These are phyloP conservation scores for Tolypocladium ovalisporum DNA, from an alignment of 2,329 filamentous ascomycete species.

Conservation along the genomic window DNA sequence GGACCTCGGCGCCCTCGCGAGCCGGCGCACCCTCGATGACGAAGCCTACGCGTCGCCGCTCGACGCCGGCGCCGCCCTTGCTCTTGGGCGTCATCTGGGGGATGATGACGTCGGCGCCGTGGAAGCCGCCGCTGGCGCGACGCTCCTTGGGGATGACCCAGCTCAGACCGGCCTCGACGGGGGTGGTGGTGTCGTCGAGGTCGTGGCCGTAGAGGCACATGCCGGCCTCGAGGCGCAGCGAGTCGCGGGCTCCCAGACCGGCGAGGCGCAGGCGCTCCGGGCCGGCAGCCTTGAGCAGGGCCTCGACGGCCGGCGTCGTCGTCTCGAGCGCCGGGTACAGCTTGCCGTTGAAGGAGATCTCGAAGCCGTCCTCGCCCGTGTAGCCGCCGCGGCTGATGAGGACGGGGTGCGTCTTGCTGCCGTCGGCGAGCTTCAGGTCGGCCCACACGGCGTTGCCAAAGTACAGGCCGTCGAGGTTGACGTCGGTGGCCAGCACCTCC, in stretches of 20 bases:
- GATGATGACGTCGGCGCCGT: slow-evolving; percentile 70
- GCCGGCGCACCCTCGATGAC: slow-evolving; percentile 79
- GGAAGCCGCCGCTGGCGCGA: slow-evolving; percentile 59
- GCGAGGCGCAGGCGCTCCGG: slow-evolving; percentile 60
- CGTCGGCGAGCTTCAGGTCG: slow-evolving; percentile 50
- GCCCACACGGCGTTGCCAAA: slow-evolving; percentile 69
- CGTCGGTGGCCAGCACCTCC: slow-evolving; percentile 43
- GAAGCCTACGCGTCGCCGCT: slow-evolving; percentile 68
- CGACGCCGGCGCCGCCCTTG: slow-evolving; percentile 61
- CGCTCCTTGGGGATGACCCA: slow-evolving; percentile 84
- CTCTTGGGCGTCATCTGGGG: slow-evolving; percentile 63
- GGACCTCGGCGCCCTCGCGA: slow-evolving; percentile 75
- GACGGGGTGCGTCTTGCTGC: slow-evolving; percentile 25
- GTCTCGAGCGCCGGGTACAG: slow-evolving; percentile 28
- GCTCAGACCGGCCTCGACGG: slow-evolving; percentile 43
- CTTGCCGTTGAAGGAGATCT: slow-evolving; percentile 63
- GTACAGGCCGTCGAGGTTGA: slow-evolving; percentile 57
- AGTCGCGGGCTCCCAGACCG: slow-evolving; percentile 84
- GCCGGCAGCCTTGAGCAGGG: slow-evolving; percentile 55
- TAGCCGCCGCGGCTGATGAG: slow-evolving; percentile 85
- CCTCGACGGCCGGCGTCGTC: slow-evolving; percentile 49
- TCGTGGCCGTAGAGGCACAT: slow-evolving; percentile 99
- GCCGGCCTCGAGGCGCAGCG: slow-evolving; percentile 84
- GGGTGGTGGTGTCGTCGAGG: slow-evolving; percentile 64
- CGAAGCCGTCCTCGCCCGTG: slow-evolving; percentile 96